A percentile compares a stretch with the other conserved stretches of the same genome.
phyloP scores from a whole-genome alignment of 2,329 filamentous ascomycete genomes.

The Arthrobotrys conoides region DNA sequence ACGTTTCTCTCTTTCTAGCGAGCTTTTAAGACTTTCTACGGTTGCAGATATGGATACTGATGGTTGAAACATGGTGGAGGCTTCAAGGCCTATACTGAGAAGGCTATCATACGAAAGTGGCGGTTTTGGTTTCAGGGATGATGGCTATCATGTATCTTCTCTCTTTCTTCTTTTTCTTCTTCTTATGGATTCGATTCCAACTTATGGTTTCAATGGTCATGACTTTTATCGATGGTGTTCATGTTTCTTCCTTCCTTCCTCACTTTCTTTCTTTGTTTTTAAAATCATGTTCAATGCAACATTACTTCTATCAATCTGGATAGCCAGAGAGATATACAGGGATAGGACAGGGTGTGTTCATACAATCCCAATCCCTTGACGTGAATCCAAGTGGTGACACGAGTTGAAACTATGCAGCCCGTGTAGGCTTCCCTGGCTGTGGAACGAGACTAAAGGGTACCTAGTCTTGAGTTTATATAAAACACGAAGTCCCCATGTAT shows the following conservation, averaged over 20 bases:
- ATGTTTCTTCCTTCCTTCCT: not conserved
- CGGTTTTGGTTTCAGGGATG: not conserved
- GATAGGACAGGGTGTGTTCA: too few species aligned
- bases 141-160: not conserved
- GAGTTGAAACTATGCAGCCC: too few species aligned
- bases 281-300: not conserved
- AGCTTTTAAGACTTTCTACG: not conserved
- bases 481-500: too few species aligned
- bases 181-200: not conserved
- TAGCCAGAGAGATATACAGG: too few species aligned
- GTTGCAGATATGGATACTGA: not conserved
- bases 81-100: not conserved
- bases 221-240: not conserved
- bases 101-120: not conserved
- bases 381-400: too few species aligned
- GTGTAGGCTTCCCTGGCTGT: too few species aligned
- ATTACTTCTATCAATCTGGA: not conserved
- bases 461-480: too few species aligned
- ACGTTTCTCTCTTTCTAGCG: not conserved
- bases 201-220: not conserved
- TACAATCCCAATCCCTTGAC: too few species aligned
- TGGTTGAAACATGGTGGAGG: not conserved
- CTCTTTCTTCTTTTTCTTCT: not conserved
- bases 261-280: too few species aligned
- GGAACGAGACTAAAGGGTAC: too few species aligned